These are phyloP conservation scores for Fusarium setosum DNA, from an alignment of 2,329 filamentous ascomycete genomes.

Conservation along the genomic window DNA sequence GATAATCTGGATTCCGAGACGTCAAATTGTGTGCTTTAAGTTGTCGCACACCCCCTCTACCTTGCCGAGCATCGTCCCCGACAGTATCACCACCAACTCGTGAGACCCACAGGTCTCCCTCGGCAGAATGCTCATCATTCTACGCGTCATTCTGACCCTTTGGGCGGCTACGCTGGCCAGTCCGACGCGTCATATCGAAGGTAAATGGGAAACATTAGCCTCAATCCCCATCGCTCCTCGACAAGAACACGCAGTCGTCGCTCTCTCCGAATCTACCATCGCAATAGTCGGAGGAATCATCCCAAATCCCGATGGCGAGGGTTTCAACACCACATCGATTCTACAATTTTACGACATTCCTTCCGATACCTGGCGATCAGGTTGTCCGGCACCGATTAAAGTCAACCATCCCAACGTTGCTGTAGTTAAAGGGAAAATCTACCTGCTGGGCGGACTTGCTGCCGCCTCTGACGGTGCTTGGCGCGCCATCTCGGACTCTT, in stretches of 20 bases:
- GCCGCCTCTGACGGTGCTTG: conserved; percentile 39
- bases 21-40: no score
- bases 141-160: background rate
- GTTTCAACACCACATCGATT: conserved; percentile 36
- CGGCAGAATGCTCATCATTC: conserved; percentile 4
- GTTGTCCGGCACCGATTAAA: conserved; percentile 41
- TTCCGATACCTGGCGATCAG: conserved; percentile 43
- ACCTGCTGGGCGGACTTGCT: conserved; percentile 52
- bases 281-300: conserved; percentile 44
- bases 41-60: no score
- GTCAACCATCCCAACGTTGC: conserved; percentile 54
- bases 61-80: no score
- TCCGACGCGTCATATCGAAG: conserved; percentile 4
- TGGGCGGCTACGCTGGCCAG: conserved; percentile 11
- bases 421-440: conserved; percentile 49
- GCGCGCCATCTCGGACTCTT: conserved; percentile 41
- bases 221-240: conserved; percentile 38
- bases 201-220: conserved; percentile 37
- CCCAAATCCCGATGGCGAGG: conserved; percentile 18
- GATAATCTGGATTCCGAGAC: no score
- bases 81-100: no score
- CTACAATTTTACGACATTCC: conserved; percentile 48
- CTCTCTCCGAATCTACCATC: conserved; percentile 35
- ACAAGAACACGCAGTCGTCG: conserved; percentile 43
- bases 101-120: no score